phyloP scores from a whole-genome alignment of 2,329 filamentous ascomycete genomes.

The Rosellinia necatrix region DNA sequence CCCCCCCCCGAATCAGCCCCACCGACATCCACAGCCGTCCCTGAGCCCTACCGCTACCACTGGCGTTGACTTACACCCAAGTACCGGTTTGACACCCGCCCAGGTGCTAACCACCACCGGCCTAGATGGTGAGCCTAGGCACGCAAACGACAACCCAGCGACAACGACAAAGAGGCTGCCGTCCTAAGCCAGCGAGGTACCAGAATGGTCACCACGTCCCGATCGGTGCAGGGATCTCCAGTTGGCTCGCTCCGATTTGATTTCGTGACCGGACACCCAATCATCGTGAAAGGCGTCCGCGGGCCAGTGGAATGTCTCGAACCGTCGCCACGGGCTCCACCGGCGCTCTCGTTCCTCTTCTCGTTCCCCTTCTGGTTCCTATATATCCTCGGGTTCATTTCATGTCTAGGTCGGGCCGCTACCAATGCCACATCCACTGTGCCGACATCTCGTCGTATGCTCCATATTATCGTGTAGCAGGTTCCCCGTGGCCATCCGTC shows the following conservation, averaged over 20 bases:
- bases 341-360: slow-evolving; percentile 19
- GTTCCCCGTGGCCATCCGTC: slow-evolving; percentile 39
- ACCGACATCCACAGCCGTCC: neutral
- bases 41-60: slow-evolving; percentile 16
- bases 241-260: slow-evolving; percentile 42
- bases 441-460: slow-evolving; percentile 37
- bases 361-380: slow-evolving; percentile 32
- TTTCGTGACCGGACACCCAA: slow-evolving; percentile 43
- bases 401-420: slow-evolving; percentile 38
- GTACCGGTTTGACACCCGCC: neutral
- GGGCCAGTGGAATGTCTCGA: slow-evolving; percentile 42
- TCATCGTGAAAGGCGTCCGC: slow-evolving; percentile 31
- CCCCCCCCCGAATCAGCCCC: neutral
- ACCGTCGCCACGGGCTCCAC: slow-evolving; percentile 40
- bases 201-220: slow-evolving; percentile 31
- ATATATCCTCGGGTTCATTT: slow-evolving; percentile 46
- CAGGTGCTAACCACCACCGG: neutral
- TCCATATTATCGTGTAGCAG: slow-evolving; percentile 39
- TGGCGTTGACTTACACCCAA: neutral
- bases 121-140: neutral
- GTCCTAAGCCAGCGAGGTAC: slow-evolving; percentile 12
- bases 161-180: slow-evolving; percentile 19
- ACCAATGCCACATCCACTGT: slow-evolving; percentile 34
- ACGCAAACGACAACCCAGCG: neutral
- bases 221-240: slow-evolving; percentile 39